Evolutionary conservation across 129 eudicot genomes (phyloP).

Genomic region (Tanacetum coccineum): DNA sequence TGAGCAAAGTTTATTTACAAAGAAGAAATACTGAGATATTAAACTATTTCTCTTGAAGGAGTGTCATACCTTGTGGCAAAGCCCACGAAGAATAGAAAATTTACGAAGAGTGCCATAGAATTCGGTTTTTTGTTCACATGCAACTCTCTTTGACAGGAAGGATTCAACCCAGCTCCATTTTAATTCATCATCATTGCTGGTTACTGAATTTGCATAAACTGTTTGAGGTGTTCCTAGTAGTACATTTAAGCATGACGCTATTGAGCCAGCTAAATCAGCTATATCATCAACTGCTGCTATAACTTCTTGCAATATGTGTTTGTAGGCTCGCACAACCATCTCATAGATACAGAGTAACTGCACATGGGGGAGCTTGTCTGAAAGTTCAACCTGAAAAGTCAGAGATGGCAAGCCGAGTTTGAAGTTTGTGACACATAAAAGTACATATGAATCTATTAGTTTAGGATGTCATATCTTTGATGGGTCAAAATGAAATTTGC

Average conservation of each 20-base stretch:
- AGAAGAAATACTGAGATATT: background rate
- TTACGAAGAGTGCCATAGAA: constrained; percentile 56
- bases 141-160: constrained; percentile 73
- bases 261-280: no score
- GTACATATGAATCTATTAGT: no score
- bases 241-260: constrained; percentile 69
- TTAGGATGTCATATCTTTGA: no score
- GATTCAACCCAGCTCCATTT: constrained; percentile 84
- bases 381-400: no score
- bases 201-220: background rate
- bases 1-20: background rate
- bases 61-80: constrained; percentile 79
- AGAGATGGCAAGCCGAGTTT: no score
- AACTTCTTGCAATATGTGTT: no score
- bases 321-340: no score
- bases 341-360: no score
- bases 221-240: constrained; percentile 59
- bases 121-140: constrained; percentile 67
- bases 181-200: constrained; percentile 49
- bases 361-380: no score
- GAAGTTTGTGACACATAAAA: no score
- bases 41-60: background rate
- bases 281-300: no score
- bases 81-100: constrained; percentile 89
- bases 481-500: no score